phyloP scores from a whole-genome alignment of 495 filamentous ascomycete species.

The Niebla homalea region DNA sequence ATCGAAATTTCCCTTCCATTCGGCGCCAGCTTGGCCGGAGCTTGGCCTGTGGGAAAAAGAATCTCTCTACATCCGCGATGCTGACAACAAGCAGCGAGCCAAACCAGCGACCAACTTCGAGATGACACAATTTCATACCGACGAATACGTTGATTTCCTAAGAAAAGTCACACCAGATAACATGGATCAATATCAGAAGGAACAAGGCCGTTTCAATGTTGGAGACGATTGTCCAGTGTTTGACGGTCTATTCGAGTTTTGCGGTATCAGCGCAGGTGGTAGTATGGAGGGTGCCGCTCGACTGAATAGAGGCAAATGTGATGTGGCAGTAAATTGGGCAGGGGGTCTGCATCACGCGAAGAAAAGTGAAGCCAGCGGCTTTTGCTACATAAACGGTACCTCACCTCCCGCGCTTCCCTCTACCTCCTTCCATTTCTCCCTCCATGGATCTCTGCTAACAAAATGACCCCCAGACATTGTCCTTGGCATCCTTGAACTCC shows the following conservation, averaged over 20 bases:
- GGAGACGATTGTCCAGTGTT: slow-evolving; percentile 98
- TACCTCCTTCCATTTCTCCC: background rate
- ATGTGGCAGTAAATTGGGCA: slow-evolving; percentile 96
- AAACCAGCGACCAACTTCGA: slow-evolving; percentile 92
- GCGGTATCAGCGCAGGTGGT: slow-evolving; percentile 90
- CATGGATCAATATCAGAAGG: slow-evolving; percentile 85
- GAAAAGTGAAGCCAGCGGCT: slow-evolving; percentile 90
- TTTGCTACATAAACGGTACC: slow-evolving; percentile 95
- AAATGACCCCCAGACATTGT: slow-evolving; percentile 60
- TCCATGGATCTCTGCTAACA: slow-evolving; percentile 4
- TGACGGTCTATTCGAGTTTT: slow-evolving; percentile 96
- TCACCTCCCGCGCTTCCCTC: background rate
- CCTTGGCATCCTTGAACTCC: slow-evolving; percentile 87
- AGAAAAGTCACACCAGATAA: slow-evolving; percentile 95
- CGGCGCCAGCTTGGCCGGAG: too few relatives aligned
- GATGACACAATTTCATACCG: slow-evolving; percentile 99
- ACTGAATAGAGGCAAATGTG: slow-evolving; percentile 85
- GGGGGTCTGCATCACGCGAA: slow-evolving; percentile 96
- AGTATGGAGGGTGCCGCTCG: slow-evolving; percentile 95
- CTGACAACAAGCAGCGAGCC: slow-evolving; percentile 54
- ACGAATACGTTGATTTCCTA: slow-evolving; percentile 98
- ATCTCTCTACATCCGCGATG: background rate
- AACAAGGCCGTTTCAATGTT: slow-evolving; percentile 95
- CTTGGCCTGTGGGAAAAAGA: too few relatives aligned
- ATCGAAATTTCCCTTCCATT: background rate